These are phyloP conservation scores for Oryza australiensis DNA, from an alignment of 176 grass and related monocot species.

Conservation along the genomic window DNA sequence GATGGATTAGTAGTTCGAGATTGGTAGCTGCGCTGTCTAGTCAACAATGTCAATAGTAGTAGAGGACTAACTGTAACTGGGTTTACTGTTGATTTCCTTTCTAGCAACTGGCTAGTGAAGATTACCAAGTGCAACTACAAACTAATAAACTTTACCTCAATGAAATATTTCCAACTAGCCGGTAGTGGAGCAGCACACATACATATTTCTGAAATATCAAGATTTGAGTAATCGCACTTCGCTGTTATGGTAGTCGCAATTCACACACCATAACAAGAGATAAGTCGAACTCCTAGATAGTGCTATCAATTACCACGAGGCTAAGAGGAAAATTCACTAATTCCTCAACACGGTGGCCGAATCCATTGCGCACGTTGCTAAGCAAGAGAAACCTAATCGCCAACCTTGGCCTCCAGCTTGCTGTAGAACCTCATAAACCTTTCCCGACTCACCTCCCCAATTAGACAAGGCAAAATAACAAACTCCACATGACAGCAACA, in stretches of 20 bases:
- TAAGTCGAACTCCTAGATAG: neutral
- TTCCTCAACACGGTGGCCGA: neutral
- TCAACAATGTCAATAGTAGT: neutral
- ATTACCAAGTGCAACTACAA: neutral
- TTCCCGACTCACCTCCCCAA: neutral
- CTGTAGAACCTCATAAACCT: conserved; percentile 31
- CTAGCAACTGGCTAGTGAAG: neutral
- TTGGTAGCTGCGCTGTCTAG: neutral
- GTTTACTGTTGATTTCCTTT: neutral
- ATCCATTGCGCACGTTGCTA: neutral
- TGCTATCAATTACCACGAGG: neutral
- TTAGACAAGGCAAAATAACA: neutral
- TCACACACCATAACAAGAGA: neutral
- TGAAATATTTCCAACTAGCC: neutral
- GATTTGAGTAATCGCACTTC: neutral
- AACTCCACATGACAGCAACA: neutral
- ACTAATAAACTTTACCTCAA: neutral
- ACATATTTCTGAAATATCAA: neutral
- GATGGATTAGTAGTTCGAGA: neutral
- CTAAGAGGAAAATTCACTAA: neutral
- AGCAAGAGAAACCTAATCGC: neutral
- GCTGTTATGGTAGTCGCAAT: neutral
- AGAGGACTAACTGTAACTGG: neutral
- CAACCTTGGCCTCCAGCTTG: neutral
- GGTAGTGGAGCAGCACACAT: neutral